phyloP scores from a whole-genome alignment of 371 early-diverging fungal genomes.

The Mortierella sp. region DNA sequence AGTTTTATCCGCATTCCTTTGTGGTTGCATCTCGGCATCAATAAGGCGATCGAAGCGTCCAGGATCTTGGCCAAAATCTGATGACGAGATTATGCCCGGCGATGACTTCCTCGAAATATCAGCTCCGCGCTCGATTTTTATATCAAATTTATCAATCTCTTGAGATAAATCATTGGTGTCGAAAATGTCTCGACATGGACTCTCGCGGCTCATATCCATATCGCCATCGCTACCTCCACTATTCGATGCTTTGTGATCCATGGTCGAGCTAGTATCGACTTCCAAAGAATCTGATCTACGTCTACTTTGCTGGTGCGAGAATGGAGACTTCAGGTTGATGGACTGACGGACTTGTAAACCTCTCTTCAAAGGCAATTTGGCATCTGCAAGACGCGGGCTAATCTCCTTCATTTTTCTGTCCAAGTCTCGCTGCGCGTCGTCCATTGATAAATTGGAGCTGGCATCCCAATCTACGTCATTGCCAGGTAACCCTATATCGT shows the following conservation, averaged over 20 bases:
- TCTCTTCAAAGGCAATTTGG: constrained; percentile 9
- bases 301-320: constrained; percentile 3
- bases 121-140: background rate
- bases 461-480: constrained; percentile 23
- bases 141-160: background rate
- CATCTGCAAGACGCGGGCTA: constrained; percentile 18
- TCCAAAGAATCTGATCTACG: background rate
- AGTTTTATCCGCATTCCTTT: background rate
- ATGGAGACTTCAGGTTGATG: constrained; percentile 21
- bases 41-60: background rate
- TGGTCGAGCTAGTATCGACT: background rate
- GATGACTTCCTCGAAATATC: background rate
- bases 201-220: background rate
- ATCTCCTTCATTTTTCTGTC: background rate
- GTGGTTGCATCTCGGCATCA: background rate
- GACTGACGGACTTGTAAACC: background rate
- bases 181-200: background rate
- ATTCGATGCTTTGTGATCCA: background rate
- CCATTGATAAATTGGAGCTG: constrained; percentile 22
- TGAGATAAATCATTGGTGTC: background rate
- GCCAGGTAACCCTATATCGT: constrained; percentile 4
- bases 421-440: background rate
- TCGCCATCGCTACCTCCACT: background rate
- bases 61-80: background rate
- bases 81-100: background rate